Base-by-base conservation (phyloP, 495 filamentous ascomycete species). In the Apiosordaria backusii region DNA sequence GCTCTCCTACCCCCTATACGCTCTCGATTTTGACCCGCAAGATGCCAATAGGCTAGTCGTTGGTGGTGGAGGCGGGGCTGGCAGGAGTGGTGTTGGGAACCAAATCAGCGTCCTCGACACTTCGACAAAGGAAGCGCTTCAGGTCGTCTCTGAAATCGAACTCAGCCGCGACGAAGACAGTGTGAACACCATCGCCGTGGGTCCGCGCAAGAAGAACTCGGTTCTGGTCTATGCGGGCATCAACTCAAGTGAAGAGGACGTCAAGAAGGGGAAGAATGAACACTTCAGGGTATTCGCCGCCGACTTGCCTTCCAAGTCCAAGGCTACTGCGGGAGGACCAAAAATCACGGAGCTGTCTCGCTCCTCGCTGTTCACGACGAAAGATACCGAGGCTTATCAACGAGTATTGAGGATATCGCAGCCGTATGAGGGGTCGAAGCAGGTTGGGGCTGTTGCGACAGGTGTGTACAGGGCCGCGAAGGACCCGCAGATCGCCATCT, bases 101-200 rank as follows among this genome's bases (percentile, higher is more conserved):
- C 94, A 93, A 78, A 92, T 98, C 75, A 88, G 85, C 24, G 78
- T 92, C 27, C 80, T 97, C 27, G 88, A 95, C 72, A 83, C 87
- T 73, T 83, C 84, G 80, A 83, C 80, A 69, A 71, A 74, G 0
- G 77, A 85, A 16, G 81, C 90, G 24, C 77, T 96, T 55, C 81
- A 83, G 52, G 81, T 88, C 69, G 75, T 83, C n/a, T 83, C 88
- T 67, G 90, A 95, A 70, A 80, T 96, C 72, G 89, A 92, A 35
- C 85, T 97, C 63, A 92, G 89, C 70, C 84, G 86, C 71, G 87
- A 97, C 72, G 95, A 97, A 78, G 95, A 99, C 81, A 96, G 90
- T 54, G 92, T 96, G 69, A 93, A 89, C 65, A 90, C 89, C 50
- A 81, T 98, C 57, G 92, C 87, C 24, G 84, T 87, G 65, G 85